Conservation (phyloP, 225 moss, liverwort and hornwort genomes). For the Bryoerythrophyllum caledonicum region DNA sequence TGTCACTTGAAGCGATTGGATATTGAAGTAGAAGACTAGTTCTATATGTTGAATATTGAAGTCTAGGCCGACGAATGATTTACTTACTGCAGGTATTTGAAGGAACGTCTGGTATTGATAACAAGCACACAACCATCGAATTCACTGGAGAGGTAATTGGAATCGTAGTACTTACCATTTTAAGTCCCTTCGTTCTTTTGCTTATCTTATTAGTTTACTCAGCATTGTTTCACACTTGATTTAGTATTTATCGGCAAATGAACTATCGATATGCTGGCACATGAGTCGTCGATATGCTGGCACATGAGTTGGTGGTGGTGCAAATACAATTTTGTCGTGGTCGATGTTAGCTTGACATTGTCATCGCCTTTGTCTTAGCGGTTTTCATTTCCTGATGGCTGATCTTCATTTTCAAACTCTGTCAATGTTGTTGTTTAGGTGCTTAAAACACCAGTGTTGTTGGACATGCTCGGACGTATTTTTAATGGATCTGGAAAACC, state of each 20-base stretch:
- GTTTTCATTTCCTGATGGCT: background rate
- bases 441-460: constrained; percentile 82
- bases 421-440: constrained; percentile 33
- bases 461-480: constrained; percentile 98
- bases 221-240: background rate
- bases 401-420: background rate
- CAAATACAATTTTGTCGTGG: background rate
- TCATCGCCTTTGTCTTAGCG: too few relatives aligned
- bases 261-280: background rate
- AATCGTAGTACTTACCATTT: background rate
- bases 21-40: background rate
- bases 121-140: constrained; percentile 95
- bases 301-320: background rate
- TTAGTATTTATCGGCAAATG: background rate
- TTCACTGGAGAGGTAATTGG: constrained; percentile 89
- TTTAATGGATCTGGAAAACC: constrained; percentile 97
- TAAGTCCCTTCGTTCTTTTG: background rate
- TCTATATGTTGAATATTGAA: background rate
- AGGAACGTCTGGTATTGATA: constrained; percentile 91
- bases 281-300: too few relatives aligned
- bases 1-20: background rate
- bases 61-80: background rate
- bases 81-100: constrained; percentile 67
- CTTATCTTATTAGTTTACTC: background rate
- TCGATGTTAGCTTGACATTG: background rate